Conservation (phyloP, 2,329 filamentous ascomycete species). For the Pezizomycotina sp. region DNA sequence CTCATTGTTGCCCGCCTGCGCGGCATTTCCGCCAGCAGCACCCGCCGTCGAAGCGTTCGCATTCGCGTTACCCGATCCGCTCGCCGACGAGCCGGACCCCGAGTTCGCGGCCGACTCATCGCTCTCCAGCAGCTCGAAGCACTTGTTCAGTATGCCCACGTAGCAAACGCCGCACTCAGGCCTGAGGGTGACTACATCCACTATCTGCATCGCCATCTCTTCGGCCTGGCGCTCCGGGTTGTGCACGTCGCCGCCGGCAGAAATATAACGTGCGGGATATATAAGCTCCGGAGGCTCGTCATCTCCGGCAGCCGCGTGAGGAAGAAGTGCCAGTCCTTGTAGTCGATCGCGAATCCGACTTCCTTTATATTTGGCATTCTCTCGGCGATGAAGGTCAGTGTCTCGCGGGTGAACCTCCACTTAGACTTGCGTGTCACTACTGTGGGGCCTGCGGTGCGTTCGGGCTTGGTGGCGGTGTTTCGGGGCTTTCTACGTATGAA, state of each 20-base stretch:
- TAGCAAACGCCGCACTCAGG: conserved; percentile 65
- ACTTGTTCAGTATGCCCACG: conserved; percentile 58
- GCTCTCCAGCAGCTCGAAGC: conserved; percentile 62
- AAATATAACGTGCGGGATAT: conserved; percentile 49
- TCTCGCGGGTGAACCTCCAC: conserved; percentile 55
- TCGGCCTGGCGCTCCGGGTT: conserved; percentile 42
- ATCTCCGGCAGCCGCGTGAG: conserved; percentile 57
- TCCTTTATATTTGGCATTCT: conserved; percentile 57
- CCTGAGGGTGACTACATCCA: conserved; percentile 60
- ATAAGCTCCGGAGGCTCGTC: conserved; percentile 51
- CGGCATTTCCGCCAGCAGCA: conserved; percentile 34
- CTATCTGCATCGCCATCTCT: conserved; percentile 58
- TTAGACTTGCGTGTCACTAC: conserved; percentile 41
- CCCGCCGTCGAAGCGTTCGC: conserved; percentile 29
- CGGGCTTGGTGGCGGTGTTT: conserved; percentile 26
- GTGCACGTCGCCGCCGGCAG: conserved; percentile 37
- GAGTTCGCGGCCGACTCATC: conserved; percentile 29
- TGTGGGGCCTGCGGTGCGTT: conserved; percentile 26
- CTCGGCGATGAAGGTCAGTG: conserved; percentile 57
- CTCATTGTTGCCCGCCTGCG: conserved; percentile 35
- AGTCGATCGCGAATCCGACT: conserved; percentile 54
- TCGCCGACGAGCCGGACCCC: conserved; percentile 23
- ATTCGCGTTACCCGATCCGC: conserved; percentile 26
- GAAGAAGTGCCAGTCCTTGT: conserved; percentile 69
- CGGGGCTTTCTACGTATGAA: conserved; percentile 15